phyloP scores from a whole-genome alignment of 2,329 filamentous ascomycete species.

The Pseudogymnoascus sp. region DNA sequence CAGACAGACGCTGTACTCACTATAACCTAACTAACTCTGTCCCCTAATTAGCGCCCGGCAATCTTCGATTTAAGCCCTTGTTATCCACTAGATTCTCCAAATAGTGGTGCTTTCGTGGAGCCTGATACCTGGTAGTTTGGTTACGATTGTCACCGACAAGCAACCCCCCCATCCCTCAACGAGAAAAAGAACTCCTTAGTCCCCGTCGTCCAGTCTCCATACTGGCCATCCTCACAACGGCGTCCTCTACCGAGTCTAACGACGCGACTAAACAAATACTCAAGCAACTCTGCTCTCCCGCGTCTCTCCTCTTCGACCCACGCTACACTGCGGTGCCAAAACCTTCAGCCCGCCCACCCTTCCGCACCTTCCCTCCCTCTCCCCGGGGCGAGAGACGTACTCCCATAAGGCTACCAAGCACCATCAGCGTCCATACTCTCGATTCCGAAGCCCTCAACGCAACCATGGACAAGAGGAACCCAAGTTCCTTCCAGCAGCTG shows the following conservation, averaged over 20 bases:
- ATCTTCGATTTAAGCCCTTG: not conserved
- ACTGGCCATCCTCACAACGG: slow-evolving; percentile 21
- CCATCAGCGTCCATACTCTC: slow-evolving; percentile 28
- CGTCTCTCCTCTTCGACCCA: slow-evolving; percentile 35
- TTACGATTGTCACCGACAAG: slow-evolving; percentile 1
- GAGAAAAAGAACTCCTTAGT: slow-evolving; percentile 1
- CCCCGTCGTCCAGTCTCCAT: slow-evolving; percentile 8
- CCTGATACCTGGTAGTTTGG: slow-evolving; percentile 2
- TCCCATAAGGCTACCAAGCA: slow-evolving; percentile 25
- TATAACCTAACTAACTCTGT: not conserved
- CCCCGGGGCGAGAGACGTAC: slow-evolving; percentile 20
- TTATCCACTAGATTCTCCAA: not conserved
- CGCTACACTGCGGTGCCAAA: slow-evolving; percentile 30
- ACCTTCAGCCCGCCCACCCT: slow-evolving; percentile 21
- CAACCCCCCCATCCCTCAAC: not conserved
- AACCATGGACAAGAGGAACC: slow-evolving; percentile 83
- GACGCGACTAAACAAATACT: slow-evolving; percentile 25
- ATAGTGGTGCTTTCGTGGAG: slow-evolving; percentile 1
- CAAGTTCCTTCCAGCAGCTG: slow-evolving; percentile 97
- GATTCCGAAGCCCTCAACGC: slow-evolving; percentile 19
- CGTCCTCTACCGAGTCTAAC: slow-evolving; percentile 26
- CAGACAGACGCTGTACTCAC: slow-evolving; percentile 1
- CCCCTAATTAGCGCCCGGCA: not conserved
- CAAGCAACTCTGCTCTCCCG: slow-evolving; percentile 31
- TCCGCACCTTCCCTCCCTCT: slow-evolving; percentile 27